These are phyloP conservation scores for Penicillium fimorum DNA, from an alignment of 495 filamentous ascomycete species.

Conservation along the genomic window DNA sequence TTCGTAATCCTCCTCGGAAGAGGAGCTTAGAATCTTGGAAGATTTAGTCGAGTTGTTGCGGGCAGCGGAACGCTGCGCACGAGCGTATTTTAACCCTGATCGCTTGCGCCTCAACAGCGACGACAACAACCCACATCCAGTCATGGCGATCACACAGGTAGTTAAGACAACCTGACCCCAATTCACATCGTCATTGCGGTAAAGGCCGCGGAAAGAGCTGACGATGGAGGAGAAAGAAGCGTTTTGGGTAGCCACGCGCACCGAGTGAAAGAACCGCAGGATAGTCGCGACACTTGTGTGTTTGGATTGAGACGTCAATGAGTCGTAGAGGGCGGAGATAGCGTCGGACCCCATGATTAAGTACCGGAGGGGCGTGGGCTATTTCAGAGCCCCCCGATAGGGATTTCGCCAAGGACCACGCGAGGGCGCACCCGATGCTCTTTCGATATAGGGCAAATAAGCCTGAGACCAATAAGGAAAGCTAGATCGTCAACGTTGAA, in stretches of 20 bases:
- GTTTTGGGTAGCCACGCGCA: constrained; percentile 19
- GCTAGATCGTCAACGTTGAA: constrained; percentile 29
- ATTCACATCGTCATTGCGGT: constrained; percentile 33
- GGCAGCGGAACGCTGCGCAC: constrained; percentile 23
- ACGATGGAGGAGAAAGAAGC: constrained; percentile 21
- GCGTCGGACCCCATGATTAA: constrained; percentile 24
- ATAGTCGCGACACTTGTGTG: constrained; percentile 16
- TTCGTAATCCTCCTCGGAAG: constrained; percentile 44
- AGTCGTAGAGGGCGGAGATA: constrained; percentile 19
- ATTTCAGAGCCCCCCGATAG: constrained; percentile 13
- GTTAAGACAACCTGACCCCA: constrained; percentile 35
- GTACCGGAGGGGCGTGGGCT: constrained; percentile 16
- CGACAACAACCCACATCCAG: constrained; percentile 42
- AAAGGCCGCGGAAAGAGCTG: constrained; percentile 23
- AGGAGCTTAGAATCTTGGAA: constrained; percentile 40
- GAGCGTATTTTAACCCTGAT: constrained; percentile 13
- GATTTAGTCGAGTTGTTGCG: constrained; percentile 31
- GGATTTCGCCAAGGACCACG: constrained; percentile 13
- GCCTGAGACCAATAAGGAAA: constrained; percentile 29
- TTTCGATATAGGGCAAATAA: constrained; percentile 15
- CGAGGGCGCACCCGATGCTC: constrained; percentile 18
- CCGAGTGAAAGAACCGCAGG: constrained; percentile 17
- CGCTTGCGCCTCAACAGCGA: constrained; percentile 32
- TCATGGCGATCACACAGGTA: constrained; percentile 41
- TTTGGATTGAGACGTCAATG: constrained; percentile 17